A percentile compares a stretch with the other conserved stretches of the same genome.
Conservation (phyloP, 768 basidiomycete species). For the Asterophora lycoperdoides region DNA sequence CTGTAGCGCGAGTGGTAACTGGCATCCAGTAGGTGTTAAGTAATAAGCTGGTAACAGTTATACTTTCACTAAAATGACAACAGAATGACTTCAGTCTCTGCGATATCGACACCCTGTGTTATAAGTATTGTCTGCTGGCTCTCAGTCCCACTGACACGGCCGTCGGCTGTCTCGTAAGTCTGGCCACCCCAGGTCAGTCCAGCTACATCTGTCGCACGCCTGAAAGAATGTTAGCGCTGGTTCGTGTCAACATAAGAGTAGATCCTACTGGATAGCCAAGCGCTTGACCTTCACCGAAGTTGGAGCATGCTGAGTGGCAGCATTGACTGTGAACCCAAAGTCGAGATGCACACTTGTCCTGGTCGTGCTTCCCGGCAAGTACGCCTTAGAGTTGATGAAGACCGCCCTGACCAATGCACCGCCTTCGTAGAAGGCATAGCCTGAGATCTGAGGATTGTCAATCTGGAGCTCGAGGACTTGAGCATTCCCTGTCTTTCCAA, state of each 20-base stretch:
- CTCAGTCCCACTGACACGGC: slow-evolving; percentile 33
- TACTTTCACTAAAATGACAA: slow-evolving; percentile 32
- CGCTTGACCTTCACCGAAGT: slow-evolving; percentile 41
- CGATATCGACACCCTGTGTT: slow-evolving; percentile 38
- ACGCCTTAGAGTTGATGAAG: slow-evolving; percentile 58
- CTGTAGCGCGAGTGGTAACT: no score
- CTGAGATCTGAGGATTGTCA: slow-evolving; percentile 44
- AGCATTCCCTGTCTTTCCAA: slow-evolving; percentile 42
- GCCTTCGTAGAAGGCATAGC: slow-evolving; percentile 59
- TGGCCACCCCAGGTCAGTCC: slow-evolving; percentile 57
- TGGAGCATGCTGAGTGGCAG: slow-evolving; percentile 16
- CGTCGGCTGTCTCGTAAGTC: slow-evolving; percentile 50
- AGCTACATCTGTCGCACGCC: slow-evolving; percentile 37
- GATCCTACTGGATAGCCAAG: slow-evolving; percentile 39
- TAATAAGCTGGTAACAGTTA: no score
- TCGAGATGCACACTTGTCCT: slow-evolving; percentile 41
- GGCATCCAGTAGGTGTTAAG: no score
- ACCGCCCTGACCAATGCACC: slow-evolving; percentile 41
- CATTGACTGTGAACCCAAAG: slow-evolving; percentile 31
- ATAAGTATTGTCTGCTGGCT: slow-evolving; percentile 26
- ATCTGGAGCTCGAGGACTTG: slow-evolving; percentile 45
- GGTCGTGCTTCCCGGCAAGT: slow-evolving; percentile 29
- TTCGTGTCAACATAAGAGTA: neutral
- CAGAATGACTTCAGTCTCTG: slow-evolving; percentile 45
- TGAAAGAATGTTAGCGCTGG: slow-evolving; percentile 3